A percentile compares a stretch with the other conserved stretches of the same genome.
phyloP scores from a whole-genome alignment of 306 rosid species.

The Sicyos edulis region DNA sequence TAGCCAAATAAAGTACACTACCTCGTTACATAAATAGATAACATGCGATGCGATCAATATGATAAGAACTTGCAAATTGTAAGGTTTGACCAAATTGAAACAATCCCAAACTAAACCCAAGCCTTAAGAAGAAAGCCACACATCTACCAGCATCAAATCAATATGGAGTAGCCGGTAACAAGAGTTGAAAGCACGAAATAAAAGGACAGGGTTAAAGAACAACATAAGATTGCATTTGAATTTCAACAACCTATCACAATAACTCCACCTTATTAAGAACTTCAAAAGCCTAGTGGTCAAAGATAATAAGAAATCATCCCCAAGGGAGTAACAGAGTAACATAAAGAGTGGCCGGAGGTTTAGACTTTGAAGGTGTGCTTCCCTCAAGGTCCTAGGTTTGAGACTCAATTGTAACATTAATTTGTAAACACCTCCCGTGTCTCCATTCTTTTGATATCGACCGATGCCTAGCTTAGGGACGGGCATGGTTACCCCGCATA shows the following conservation, averaged over 20 bases:
- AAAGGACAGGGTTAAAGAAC: conserved; percentile 19
- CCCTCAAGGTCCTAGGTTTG: no score
- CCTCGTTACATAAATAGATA: background rate
- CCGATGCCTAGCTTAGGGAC: no score
- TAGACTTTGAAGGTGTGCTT: no score
- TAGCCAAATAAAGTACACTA: background rate
- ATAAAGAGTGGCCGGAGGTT: no score
- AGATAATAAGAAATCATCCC: no score
- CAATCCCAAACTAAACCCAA: background rate
- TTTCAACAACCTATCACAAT: background rate
- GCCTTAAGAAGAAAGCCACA: background rate
- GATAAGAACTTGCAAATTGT: background rate
- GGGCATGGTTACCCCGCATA: no score
- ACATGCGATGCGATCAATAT: background rate
- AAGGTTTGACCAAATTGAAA: background rate
- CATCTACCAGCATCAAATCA: background rate
- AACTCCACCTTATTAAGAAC: background rate
- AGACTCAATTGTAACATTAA: no score
- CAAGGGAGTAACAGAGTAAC: no score
- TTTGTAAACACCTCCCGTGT: no score
- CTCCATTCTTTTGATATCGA: no score
- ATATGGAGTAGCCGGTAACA: background rate
- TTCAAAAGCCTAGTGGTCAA: background rate
- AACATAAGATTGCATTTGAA: background rate
- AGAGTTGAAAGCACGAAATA: background rate